phyloP scores from a whole-genome alignment of 371 early-diverging fungal species.

The Basidiobolus meristosporus region DNA sequence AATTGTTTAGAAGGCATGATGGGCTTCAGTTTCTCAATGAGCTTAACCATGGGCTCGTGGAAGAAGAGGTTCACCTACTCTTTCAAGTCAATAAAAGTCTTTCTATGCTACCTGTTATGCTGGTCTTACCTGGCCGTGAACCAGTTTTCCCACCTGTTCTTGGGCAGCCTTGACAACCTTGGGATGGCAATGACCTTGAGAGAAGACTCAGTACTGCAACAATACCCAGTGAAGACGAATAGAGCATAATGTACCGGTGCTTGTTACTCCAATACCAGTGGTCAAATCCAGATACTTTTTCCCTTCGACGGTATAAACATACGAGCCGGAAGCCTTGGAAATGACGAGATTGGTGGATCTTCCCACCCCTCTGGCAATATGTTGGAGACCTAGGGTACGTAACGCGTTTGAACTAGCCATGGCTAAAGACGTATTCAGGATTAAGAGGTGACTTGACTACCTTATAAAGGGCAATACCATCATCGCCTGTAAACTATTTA shows the following conservation, averaged over 20 bases:
- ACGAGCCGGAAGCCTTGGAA: slow-evolving; percentile 21
- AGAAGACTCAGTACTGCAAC: not conserved
- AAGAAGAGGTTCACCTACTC: slow-evolving; percentile 22
- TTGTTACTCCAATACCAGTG: slow-evolving; percentile 32
- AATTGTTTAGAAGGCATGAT: slow-evolving; percentile 21
- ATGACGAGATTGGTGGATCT: slow-evolving; percentile 23
- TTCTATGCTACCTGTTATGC: slow-evolving; percentile 6
- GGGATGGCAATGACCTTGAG: slow-evolving; percentile 20
- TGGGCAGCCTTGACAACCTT: slow-evolving; percentile 38
- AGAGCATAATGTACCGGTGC: too few species aligned
- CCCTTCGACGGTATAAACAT: slow-evolving; percentile 18
- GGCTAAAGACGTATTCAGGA: too few species aligned
- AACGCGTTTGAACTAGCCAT: too few species aligned
- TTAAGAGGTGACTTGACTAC: too few species aligned
- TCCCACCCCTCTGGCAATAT: slow-evolving; percentile 25
- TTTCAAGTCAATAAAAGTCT: not conserved
- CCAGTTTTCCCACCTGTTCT: slow-evolving; percentile 23
- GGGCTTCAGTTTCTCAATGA: slow-evolving; percentile 17
- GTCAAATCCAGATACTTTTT: slow-evolving; percentile 30
- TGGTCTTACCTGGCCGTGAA: slow-evolving; percentile 30
- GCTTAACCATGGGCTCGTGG: slow-evolving; percentile 29
- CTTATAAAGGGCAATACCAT: too few species aligned
- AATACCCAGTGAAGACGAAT: slow-evolving; percentile 10
- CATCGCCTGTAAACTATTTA: too few species aligned
- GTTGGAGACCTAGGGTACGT: too few species aligned